A percentile compares a stretch with the other conserved stretches of the same genome.
These are phyloP conservation scores for Rhododendron mucronatum DNA, from an alignment of 148 eudicot species.

Conservation along the genomic window DNA sequence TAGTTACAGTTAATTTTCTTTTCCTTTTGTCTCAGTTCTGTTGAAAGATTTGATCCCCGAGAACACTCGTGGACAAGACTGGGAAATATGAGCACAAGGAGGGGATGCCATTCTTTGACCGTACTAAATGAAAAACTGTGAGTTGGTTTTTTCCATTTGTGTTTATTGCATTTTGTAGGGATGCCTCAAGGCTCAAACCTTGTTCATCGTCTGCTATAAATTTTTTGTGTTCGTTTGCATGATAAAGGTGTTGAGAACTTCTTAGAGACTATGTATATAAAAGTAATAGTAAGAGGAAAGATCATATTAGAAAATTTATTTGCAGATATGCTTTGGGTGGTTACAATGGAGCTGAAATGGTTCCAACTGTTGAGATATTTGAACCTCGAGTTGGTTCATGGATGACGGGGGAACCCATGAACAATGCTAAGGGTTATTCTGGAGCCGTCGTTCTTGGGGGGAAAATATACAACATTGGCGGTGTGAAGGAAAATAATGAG, in stretches of 20 bases:
- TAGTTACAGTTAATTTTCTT: neutral
- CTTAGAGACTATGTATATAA: neutral
- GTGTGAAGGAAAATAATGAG: conserved; percentile 22
- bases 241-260: neutral
- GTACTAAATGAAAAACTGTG: conserved; percentile 66
- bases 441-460: conserved; percentile 44
- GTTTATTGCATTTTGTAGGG: conserved; percentile 29
- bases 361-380: conserved; percentile 50
- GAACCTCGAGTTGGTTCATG: conserved; percentile 67
- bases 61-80: conserved; percentile 46
- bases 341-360: conserved; percentile 47
- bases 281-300: neutral
- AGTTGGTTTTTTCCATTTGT: conserved; percentile 17
- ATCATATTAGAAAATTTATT: neutral
- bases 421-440: conserved; percentile 35
- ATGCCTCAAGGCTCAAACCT: conserved; percentile 24
- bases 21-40: conserved; percentile 38
- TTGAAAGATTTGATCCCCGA: conserved; percentile 77
- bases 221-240: neutral
- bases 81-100: conserved; percentile 46
- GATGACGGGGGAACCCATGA: conserved; percentile 56
- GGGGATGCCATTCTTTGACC: conserved; percentile 67
- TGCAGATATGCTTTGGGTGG: conserved; percentile 78
- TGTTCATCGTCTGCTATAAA: no score
- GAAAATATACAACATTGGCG: conserved; percentile 49